Conservation (phyloP, 2,329 filamentous ascomycete species). For the Fusarium sulawesiense region DNA sequence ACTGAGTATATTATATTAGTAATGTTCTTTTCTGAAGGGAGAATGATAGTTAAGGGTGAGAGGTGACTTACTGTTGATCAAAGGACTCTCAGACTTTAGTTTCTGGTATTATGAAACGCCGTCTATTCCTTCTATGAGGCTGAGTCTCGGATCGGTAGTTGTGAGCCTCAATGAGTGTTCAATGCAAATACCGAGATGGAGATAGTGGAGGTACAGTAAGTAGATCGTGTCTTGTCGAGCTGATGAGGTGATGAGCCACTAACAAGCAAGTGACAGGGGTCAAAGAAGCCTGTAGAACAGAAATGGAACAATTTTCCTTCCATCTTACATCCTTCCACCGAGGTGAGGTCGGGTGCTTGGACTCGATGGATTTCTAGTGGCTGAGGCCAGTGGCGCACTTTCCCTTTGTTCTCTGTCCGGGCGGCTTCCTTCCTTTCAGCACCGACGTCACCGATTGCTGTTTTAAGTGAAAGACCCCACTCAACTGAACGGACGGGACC, state of each 20-base stretch:
- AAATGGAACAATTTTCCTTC: conserved; percentile 28
- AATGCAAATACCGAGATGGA: not conserved
- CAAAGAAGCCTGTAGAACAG: conserved; percentile 28
- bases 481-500: not conserved
- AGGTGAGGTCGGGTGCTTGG: not conserved
- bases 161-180: not conserved
- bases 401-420: not conserved
- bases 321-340: conserved; percentile 22
- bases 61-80: not conserved
- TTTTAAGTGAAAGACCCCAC: not conserved
- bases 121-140: not conserved
- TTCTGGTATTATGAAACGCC: not conserved
- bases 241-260: conserved; percentile 26
- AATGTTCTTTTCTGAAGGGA: conserved; percentile 3
- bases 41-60: not conserved
- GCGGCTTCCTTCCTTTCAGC: conserved; percentile 11
- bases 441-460: conserved; percentile 16
- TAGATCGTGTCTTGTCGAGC: conserved; percentile 8
- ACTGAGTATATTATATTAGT: conserved; percentile 23
- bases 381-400: conserved; percentile 24
- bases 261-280: conserved; percentile 29
- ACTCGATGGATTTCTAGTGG: conserved; percentile 23
- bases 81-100: not conserved
- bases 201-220: conserved; percentile 14
- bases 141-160: conserved; percentile 5